phyloP scores from a whole-genome alignment of 2,329 filamentous ascomycete genomes.

The Sclerotinia glacialis region DNA sequence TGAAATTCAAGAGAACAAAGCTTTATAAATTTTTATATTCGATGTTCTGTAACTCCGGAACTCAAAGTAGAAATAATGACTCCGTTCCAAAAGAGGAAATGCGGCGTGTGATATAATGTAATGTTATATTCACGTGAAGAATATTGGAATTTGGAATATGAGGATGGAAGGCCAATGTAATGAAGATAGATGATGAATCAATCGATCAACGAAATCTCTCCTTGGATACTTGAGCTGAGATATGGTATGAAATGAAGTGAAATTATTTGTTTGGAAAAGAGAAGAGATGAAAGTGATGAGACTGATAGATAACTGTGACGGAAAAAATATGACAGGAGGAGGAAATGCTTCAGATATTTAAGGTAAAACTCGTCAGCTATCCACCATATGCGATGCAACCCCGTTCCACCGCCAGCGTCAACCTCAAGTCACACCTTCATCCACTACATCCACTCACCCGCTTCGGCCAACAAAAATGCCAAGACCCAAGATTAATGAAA shows the following conservation, averaged over 20 bases:
- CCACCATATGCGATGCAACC: neutral
- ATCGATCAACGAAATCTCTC: too few relatives aligned
- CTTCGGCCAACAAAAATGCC: neutral
- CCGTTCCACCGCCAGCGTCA: neutral
- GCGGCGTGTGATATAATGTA: neutral
- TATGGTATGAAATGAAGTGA: neutral
- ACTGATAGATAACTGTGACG: neutral
- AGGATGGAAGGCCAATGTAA: neutral
- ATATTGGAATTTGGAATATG: neutral
- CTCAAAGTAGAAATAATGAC: constrained; percentile 3
- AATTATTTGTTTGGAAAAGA: neutral
- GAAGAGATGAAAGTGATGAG: neutral
- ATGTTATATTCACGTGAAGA: constrained; percentile 3
- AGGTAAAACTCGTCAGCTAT: neutral
- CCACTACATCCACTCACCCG: neutral
- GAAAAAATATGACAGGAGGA: neutral
- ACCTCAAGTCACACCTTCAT: neutral
- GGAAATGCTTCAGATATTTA: constrained; percentile 1
- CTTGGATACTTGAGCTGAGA: too few relatives aligned
- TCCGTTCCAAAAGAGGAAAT: constrained; percentile 11
- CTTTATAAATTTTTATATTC: neutral
- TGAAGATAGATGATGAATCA: neutral
- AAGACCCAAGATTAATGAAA: constrained; percentile 1
- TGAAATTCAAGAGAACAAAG: too few relatives aligned
- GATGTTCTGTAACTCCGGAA: neutral